Evolutionary conservation across 2,329 filamentous ascomycete species (phyloP), one percentile per base, ranked within the genome.

Genomic region (Parastagonospora avenae): DNA sequence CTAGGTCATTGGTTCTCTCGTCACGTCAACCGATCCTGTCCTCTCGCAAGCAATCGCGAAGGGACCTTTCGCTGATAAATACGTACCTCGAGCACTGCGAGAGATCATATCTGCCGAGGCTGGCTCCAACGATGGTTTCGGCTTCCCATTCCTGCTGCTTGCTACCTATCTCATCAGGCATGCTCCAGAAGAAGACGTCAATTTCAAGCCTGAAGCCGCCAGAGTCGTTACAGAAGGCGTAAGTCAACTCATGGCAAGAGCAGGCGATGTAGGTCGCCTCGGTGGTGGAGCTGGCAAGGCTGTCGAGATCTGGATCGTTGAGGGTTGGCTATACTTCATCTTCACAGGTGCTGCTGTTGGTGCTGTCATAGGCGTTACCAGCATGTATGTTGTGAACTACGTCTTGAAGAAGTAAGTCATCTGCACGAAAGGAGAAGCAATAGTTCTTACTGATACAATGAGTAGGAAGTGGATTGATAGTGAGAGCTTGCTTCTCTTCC

Each of bases 51-150:
- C 83, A 24, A 78, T 86, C 12, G 85, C 84, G 14, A 86, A 86
- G 63, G 83, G 83, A 0, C 81, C 82, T 0, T 86, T 87, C 57
- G 78, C 85, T 0, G 84, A 87, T 59, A 85, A 84, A 52, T 86
- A 80, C 50, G 83, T 87, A 2, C 75, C 80, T 8, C 78, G 83
- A 1, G 76, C 79, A 2, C 72, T 87, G 4, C 78, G 84, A 27
- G 82, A 86, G 55, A 81, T 86, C 49, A 86, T 87, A 15, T 85
- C 83, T 0, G 78, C 83, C 1, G 84, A 87, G 55, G 83, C 82
- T 3, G 85, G 84, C 6, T 79, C 80, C 2, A 86, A 86, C 54
- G 84, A 87, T 55, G 84, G 84, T 0, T 84, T 87, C 35, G 84
- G 81, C 0, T 86, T 85, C 40, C 84, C 84, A 0, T 86, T 86